Base-by-base conservation (phyloP, 495 filamentous ascomycete species). In the Pseudotulostoma volvatum region DNA sequence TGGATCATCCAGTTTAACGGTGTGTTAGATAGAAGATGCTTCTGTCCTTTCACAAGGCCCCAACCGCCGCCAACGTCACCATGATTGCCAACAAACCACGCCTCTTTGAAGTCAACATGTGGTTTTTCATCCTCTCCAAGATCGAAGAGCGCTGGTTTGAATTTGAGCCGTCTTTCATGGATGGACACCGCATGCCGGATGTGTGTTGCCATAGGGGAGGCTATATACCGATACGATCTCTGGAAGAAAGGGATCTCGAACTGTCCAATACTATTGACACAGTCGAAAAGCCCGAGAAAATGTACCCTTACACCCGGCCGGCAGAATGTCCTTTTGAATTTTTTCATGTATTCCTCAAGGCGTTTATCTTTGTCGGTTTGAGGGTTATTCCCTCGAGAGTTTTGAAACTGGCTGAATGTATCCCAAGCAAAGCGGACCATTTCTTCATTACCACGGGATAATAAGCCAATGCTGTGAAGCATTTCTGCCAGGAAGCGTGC, bases 31-130 rank as follows among this genome's bases (percentile, higher is more conserved):
- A 63, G 46, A 4, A 44, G 41, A 19, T 46, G 41, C 21, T 39
- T 39, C 35, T 46, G 40, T 2, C 32, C 38, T 3, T 53, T 41
- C 1, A 56, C 38, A 3, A 74, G 48, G 34, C 71, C 64, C 77
- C 78, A 84, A 1, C 81, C 81, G 9, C 81, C 81, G 4, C 81
- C 81, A 8, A 84, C 67, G 42, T 84, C 80, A 8, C 66, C 77
- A 44, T 84, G 81, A 17, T 73, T 72, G 11, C 79, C 79, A 0
- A 76, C 59, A 45, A 84, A 84, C 79, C 79, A 84, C 7, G 82
- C 66, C 42, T 81, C 77, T 46, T 79, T 70, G 34, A 84, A 70
- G 47, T 83, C 74, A 42, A 80, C 74, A 17, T 37, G 48, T 2
- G 68, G 61, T 9, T 73, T 67, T 23, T 71, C 35, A 15, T 47